Evolutionary conservation across 306 rosid genomes (phyloP).

Genomic region (Begonia fuchsioides): DNA sequence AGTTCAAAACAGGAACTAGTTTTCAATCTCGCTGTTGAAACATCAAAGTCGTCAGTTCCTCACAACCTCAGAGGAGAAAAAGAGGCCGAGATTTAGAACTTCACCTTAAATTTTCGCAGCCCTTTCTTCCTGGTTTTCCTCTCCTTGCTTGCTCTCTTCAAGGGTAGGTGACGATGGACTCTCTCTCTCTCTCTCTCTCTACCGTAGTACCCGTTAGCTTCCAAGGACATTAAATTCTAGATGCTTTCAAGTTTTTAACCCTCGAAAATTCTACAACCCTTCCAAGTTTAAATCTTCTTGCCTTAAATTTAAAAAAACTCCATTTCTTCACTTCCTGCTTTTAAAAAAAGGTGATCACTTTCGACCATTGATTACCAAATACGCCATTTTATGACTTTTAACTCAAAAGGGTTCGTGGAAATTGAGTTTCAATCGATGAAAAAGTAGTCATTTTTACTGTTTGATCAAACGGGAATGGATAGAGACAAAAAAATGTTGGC

Average conservation of each 20-base stretch:
- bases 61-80: background rate
- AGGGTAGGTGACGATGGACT: background rate
- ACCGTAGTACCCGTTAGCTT: background rate
- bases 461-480: too few species aligned
- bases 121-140: background rate
- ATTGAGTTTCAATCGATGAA: too few species aligned
- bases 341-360: too few species aligned
- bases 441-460: too few species aligned
- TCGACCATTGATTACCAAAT: background rate
- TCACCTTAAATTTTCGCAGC: slow-evolving; percentile 10
- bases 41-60: slow-evolving; percentile 40
- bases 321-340: too few species aligned
- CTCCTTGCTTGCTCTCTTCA: background rate
- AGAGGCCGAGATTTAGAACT: background rate
- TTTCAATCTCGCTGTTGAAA: slow-evolving; percentile 29
- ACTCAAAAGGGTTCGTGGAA: too few species aligned
- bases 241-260: too few species aligned
- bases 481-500: too few species aligned
- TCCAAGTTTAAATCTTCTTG: too few species aligned
- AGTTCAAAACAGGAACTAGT: slow-evolving; percentile 26
- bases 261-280: too few species aligned
- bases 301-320: too few species aligned
- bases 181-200: background rate
- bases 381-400: too few species aligned
- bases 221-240: background rate